Evolutionary conservation across 2,329 filamentous ascomycete species (phyloP), one percentile per base, ranked within the genome.

Genomic region (Ramularia collo-cygni): DNA sequence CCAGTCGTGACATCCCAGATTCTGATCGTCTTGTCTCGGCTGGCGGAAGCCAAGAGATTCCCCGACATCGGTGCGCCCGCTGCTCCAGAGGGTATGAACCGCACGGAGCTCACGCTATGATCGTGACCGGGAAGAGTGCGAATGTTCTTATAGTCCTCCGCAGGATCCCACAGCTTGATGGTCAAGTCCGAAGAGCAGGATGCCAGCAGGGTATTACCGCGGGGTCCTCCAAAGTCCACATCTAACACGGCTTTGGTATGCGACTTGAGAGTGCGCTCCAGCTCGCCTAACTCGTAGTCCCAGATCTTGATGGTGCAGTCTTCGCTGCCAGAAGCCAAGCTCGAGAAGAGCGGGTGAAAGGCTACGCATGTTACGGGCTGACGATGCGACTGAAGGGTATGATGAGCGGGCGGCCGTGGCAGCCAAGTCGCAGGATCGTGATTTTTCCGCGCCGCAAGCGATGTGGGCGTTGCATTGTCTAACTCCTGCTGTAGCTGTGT

Each of bases 281-380:
- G 71, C 64, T 95, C 89, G 34, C 90, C 90, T 16, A 93, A 67
- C 57, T 95, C 89, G 84, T 88, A 95, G 58, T 95, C 89, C 89
- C 89, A 95, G 40, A 95, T 89, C 58, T 95, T 95, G 62, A 96
- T 94, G 6, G 85, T 94, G 39, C 79, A 85, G 63, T 95, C 90
- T 61, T 95, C 89, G 7, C 88, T 93, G 12, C 85, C 89, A 0
- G 87, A 92, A 8, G 89, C 90, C 15, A 95, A 71, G 4, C 85
- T 90, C 8, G 87, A 90, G 64, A 94, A 95, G 21, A 92, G 74
- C 0, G 89, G 89, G 60, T 95, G 89, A 59, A 95, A 95, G 12
- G 89, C 89, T 42, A 95, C 80, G 56, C 86, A 89, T 41, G 83
- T 94, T 43, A 95, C 80, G 10, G 85, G 77, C 16, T 79, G 71